A percentile compares a stretch with the other conserved stretches of the same genome.
These are phyloP conservation scores for Quercus phellos DNA, from an alignment of 331 rosid genomes.

Conservation along the genomic window DNA sequence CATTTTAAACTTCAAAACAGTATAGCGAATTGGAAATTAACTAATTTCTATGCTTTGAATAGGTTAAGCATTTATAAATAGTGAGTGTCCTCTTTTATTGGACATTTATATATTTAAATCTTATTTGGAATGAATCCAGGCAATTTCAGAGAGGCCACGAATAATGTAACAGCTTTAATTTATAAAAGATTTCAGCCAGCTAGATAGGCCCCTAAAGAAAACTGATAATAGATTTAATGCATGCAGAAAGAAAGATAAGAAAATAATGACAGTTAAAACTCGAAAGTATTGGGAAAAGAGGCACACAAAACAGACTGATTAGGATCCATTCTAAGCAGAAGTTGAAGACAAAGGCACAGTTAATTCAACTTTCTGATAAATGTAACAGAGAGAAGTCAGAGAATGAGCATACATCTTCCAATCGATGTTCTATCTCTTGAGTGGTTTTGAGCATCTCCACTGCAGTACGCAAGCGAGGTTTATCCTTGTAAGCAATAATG, in stretches of 20 bases:
- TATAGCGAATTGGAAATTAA: too few relatives aligned
- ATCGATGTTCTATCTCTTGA: constrained; percentile 64
- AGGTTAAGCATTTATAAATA: too few relatives aligned
- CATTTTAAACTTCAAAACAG: too few relatives aligned
- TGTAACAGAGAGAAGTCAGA: constrained; percentile 8
- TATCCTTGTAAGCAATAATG: constrained; percentile 75
- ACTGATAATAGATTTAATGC: neutral
- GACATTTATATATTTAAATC: neutral
- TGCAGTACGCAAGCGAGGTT: constrained; percentile 75
- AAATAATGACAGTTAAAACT: neutral
- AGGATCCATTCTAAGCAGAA: neutral
- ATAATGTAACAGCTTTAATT: neutral
- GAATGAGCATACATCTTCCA: constrained; percentile 51
- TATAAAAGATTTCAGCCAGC: neutral
- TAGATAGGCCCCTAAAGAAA: neutral
- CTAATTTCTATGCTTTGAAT: too few relatives aligned
- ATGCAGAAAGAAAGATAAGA: neutral
- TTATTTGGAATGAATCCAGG: neutral
- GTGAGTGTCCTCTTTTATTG: too few relatives aligned
- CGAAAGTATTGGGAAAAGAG: neutral
- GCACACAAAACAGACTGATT: neutral
- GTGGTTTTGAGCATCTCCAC: constrained; percentile 74
- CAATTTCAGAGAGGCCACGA: neutral
- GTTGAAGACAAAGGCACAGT: neutral
- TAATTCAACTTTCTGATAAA: constrained; percentile 7